These are phyloP conservation scores for Pythium phragmitis DNA, from an alignment of 352 stramenopile species.

Conservation along the genomic window DNA sequence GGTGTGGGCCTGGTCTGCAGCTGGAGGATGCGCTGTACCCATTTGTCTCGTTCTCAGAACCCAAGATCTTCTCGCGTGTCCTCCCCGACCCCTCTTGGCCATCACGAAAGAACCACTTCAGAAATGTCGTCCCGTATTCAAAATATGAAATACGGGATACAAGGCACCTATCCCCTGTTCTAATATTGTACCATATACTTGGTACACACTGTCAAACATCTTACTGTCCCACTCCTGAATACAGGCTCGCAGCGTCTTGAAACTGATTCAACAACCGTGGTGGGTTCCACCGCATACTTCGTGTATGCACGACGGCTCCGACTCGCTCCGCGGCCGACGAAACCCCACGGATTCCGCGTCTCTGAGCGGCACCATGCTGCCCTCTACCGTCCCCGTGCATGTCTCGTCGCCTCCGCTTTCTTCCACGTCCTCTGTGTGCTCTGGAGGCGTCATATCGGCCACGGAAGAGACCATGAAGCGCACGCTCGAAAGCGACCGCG, in stretches of 20 bases:
- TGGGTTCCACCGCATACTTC: neutral
- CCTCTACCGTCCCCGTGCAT: slow-evolving; percentile 5
- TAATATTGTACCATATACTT: neutral
- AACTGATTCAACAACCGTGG: slow-evolving; percentile 17
- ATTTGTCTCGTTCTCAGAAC: slow-evolving; percentile 10
- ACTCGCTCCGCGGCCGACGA: neutral
- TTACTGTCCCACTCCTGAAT: slow-evolving; percentile 7
- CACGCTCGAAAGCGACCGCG: slow-evolving; percentile 29
- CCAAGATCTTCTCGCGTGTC: neutral
- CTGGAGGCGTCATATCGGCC: slow-evolving; percentile 10
- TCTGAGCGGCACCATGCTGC: neutral
- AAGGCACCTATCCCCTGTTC: neutral
- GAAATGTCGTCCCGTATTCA: neutral
- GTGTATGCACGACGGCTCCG: neutral
- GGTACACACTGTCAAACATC: neutral
- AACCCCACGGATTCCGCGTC: neutral
- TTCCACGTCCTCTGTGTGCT: neutral
- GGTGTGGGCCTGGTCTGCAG: neutral
- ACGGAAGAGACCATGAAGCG: slow-evolving; percentile 40
- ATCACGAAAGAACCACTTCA: neutral
- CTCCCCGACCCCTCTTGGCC: neutral
- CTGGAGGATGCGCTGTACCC: slow-evolving; percentile 5
- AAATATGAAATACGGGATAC: neutral
- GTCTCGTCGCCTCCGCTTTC: slow-evolving; percentile 11
- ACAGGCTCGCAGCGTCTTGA: slow-evolving; percentile 9